phyloP scores from a whole-genome alignment of 2,329 filamentous ascomycete species.

The Trichophyton schoenleinii region DNA sequence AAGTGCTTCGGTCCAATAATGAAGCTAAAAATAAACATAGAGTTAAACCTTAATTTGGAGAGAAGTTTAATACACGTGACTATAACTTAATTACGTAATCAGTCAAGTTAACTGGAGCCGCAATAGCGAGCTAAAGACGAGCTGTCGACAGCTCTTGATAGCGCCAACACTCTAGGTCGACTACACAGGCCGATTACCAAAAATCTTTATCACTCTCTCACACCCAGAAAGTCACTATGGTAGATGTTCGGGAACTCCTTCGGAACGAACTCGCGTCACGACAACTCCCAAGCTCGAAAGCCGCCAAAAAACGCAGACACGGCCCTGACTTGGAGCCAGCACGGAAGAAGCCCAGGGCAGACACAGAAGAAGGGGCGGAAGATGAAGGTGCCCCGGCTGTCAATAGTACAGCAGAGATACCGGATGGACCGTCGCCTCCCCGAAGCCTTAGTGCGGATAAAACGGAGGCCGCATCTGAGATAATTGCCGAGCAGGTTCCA shows the following conservation, averaged over 20 bases:
- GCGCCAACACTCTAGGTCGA: neutral
- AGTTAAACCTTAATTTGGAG: too few species aligned
- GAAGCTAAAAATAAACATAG: too few species aligned
- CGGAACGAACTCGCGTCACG: conserved; percentile 64
- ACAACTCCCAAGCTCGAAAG: conserved; percentile 50
- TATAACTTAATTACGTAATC: too few species aligned
- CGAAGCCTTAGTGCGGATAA: neutral
- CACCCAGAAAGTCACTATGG: conserved; percentile 40
- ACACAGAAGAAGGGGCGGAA: conserved; percentile 18
- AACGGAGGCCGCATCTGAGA: conserved; percentile 9
- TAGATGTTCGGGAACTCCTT: conserved; percentile 64
- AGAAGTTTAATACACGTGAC: too few species aligned
- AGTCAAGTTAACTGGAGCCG: too few species aligned
- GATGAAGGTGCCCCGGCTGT: conserved; percentile 16
- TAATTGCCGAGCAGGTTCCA: neutral
- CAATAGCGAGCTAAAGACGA: too few species aligned
- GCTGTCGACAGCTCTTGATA: too few species aligned
- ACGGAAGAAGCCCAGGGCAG: conserved; percentile 33
- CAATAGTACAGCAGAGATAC: conserved; percentile 13
- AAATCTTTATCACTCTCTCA: neutral
- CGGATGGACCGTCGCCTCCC: conserved; percentile 13
- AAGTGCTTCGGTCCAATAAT: too few species aligned
- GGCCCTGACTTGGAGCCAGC: conserved; percentile 28
- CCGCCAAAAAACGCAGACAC: conserved; percentile 45
- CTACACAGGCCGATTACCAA: neutral